These are phyloP conservation scores for Hypoxylon sp. DNA, from an alignment of 2,329 filamentous ascomycete species.

Conservation along the genomic window DNA sequence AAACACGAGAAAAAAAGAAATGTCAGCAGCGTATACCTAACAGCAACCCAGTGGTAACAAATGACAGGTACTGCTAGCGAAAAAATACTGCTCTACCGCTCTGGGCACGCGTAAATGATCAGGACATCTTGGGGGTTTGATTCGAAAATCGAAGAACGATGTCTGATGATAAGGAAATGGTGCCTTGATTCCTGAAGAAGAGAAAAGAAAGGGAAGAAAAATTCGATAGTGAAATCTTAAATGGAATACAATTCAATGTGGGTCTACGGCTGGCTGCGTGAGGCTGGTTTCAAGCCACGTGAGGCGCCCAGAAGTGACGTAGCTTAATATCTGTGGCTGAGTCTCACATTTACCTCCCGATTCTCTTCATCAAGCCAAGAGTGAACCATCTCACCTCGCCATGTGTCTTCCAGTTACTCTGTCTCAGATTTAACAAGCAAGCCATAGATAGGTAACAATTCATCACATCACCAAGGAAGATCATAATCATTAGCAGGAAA, in stretches of 20 bases:
- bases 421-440: neutral
- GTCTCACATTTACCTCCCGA: neutral
- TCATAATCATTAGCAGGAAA: neutral
- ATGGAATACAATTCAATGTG: slow-evolving; percentile 12
- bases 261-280: neutral
- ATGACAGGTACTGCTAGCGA: slow-evolving; percentile 95
- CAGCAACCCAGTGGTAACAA: slow-evolving; percentile 82
- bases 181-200: slow-evolving; percentile 69
- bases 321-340: neutral
- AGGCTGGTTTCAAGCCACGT: slow-evolving; percentile 1
- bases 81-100: slow-evolving; percentile 87
- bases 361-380: slow-evolving; percentile 3
- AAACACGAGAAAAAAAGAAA: slow-evolving; percentile 42
- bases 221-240: slow-evolving; percentile 3
- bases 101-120: slow-evolving; percentile 95
- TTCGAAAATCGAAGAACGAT: slow-evolving; percentile 53
- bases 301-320: neutral
- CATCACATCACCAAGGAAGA: neutral
- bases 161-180: slow-evolving; percentile 96
- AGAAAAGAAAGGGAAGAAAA: slow-evolving; percentile 51
- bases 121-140: slow-evolving; percentile 78
- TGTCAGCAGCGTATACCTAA: slow-evolving; percentile 99
- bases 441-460: neutral
- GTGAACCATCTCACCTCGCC: slow-evolving; percentile 21
- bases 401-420: slow-evolving; percentile 5